A percentile compares a stretch with the other conserved stretches of the same genome.
Conservation (phyloP, 2,329 filamentous ascomycete species). For the Fusarium veterinarium region DNA sequence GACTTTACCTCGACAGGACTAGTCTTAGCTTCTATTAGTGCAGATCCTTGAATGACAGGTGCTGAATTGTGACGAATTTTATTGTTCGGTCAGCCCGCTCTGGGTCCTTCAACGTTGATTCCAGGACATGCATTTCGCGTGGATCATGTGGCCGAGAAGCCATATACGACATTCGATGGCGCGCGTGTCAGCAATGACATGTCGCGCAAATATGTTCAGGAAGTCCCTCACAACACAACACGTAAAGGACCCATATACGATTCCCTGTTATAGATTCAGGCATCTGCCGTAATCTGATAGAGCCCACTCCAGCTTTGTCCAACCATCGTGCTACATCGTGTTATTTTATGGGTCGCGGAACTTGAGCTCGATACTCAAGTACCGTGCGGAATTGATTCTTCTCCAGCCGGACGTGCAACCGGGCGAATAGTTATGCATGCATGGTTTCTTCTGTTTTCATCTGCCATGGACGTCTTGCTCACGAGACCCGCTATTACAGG, state of each 20-base stretch:
- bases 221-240: slow-evolving; percentile 9
- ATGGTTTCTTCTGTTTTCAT: neutral
- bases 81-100: slow-evolving; percentile 8
- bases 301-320: slow-evolving; percentile 12
- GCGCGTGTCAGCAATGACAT: neutral
- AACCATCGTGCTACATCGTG: slow-evolving; percentile 13
- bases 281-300: slow-evolving; percentile 20
- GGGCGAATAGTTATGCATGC: neutral
- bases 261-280: slow-evolving; percentile 24
- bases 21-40: slow-evolving; percentile 26
- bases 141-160: slow-evolving; percentile 10
- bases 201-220: neutral
- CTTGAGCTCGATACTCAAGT: neutral
- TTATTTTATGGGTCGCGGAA: slow-evolving; percentile 16
- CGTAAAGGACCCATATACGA: slow-evolving; percentile 8
- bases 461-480: neutral
- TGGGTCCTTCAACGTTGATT: slow-evolving; percentile 12
- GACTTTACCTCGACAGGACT: slow-evolving; percentile 31
- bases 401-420: too few species aligned
- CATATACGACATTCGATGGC: neutral
- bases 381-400: neutral
- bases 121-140: slow-evolving; percentile 2
- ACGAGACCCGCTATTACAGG: neutral
- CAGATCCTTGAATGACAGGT: slow-evolving; percentile 26
- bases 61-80: neutral